These are phyloP conservation scores for Tetracladium maxilliforme DNA, from an alignment of 2,329 filamentous ascomycete genomes.

Conservation along the genomic window DNA sequence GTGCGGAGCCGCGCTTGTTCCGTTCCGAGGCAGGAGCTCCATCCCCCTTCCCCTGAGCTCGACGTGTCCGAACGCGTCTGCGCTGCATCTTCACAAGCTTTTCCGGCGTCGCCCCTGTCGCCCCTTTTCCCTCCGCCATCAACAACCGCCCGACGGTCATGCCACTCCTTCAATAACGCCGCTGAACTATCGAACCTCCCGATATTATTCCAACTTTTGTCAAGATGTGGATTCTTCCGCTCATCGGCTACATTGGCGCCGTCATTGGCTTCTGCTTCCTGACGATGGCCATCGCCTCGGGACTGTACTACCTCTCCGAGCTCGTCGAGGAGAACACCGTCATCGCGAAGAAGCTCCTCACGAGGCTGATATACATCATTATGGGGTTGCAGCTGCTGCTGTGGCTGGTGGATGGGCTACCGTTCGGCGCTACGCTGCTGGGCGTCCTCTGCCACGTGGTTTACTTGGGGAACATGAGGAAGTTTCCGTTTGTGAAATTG, in stretches of 20 bases:
- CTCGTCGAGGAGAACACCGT: slow-evolving; percentile 97
- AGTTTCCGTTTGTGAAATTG: slow-evolving; percentile 66
- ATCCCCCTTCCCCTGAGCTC: too few relatives aligned
- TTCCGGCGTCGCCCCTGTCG: too few relatives aligned
- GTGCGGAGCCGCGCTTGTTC: too few relatives aligned
- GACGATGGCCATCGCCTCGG: slow-evolving; percentile 92
- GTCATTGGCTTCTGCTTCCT: slow-evolving; percentile 84
- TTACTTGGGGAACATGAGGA: slow-evolving; percentile 74
- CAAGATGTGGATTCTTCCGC: slow-evolving; percentile 87
- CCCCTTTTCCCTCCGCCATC: too few relatives aligned
- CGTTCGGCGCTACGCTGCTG: slow-evolving; percentile 56
- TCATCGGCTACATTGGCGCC: slow-evolving; percentile 81
- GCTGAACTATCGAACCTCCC: too few relatives aligned
- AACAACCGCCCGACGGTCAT: too few relatives aligned
- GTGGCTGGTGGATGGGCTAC: slow-evolving; percentile 73
- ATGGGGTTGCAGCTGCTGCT: slow-evolving; percentile 63
- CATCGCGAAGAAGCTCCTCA: slow-evolving; percentile 74
- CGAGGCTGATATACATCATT: slow-evolving; percentile 69
- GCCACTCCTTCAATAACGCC: too few relatives aligned
- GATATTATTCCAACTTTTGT: slow-evolving; percentile 1
- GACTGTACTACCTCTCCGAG: slow-evolving; percentile 95
- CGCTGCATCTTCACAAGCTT: too few relatives aligned
- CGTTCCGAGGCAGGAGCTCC: too few relatives aligned
- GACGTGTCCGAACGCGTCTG: too few relatives aligned
- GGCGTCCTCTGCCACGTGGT: slow-evolving; percentile 70